Percentiles rank a stretch among this genome's conserved stretches.
These are phyloP conservation scores for Echinochloa phyllopogon DNA, from an alignment of 176 grass and related monocot genomes.

Conservation along the genomic window DNA sequence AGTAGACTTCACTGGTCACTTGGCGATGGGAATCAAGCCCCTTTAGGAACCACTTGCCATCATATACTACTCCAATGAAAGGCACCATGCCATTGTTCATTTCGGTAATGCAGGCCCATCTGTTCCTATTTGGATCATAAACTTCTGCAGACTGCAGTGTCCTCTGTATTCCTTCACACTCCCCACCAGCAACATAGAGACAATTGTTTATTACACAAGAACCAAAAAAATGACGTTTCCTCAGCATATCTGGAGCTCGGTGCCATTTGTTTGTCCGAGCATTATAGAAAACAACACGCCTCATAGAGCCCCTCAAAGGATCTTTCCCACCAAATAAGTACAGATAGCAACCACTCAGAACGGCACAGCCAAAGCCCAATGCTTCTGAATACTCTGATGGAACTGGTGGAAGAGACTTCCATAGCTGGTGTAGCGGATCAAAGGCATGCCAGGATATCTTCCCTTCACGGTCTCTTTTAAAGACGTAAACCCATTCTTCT, in stretches of 20 bases:
- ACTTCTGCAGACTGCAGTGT: conserved; percentile 76
- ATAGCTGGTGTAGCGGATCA: conserved; percentile 74
- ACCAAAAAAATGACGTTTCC: conserved; percentile 86
- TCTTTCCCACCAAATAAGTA: conserved; percentile 95
- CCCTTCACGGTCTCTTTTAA: conserved; percentile 90
- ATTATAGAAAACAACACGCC: conserved; percentile 87
- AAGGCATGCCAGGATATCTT: conserved; percentile 93
- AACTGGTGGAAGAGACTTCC: conserved; percentile 84
- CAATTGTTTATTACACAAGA: conserved; percentile 89
- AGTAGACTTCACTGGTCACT: conserved; percentile 69
- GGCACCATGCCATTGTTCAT: conserved; percentile 92
- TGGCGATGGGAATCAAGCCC: conserved; percentile 73
- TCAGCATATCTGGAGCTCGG: conserved; percentile 86
- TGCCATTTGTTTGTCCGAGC: conserved; percentile 95
- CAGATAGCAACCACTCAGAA: conserved; percentile 79
- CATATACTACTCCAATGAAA: conserved; percentile 84
- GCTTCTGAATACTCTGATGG: conserved; percentile 79
- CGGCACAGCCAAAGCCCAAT: conserved; percentile 80
- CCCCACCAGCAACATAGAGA: conserved; percentile 85
- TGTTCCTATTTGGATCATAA: conserved; percentile 81
- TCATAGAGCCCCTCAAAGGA: conserved; percentile 80
- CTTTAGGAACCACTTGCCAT: conserved; percentile 83
- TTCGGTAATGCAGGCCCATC: conserved; percentile 76
- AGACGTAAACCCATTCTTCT: conserved; percentile 87
- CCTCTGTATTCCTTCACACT: conserved; percentile 84